phyloP scores from a whole-genome alignment of 371 early-diverging fungal species.

The Rhizopus delemar region DNA sequence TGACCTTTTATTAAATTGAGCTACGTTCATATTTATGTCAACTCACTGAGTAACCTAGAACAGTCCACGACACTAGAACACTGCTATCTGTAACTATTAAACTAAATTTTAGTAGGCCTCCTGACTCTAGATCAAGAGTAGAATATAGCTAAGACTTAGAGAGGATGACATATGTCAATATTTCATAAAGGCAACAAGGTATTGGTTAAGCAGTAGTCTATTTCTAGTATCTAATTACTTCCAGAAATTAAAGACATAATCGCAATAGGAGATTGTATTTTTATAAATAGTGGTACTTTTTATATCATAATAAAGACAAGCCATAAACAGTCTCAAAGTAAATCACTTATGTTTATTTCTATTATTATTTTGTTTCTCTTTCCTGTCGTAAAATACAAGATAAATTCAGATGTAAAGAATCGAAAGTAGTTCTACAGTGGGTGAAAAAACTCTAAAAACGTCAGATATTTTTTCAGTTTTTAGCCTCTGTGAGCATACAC shows the following conservation, averaged over 20 bases:
- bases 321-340: slow-evolving; percentile 18
- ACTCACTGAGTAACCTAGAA: slow-evolving; percentile 7
- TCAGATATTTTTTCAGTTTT: too few species aligned
- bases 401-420: slow-evolving; percentile 7
- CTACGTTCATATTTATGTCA: slow-evolving; percentile 7
- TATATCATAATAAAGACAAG: slow-evolving; percentile 11
- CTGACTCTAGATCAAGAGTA: slow-evolving; percentile 18
- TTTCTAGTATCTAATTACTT: slow-evolving; percentile 20
- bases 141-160: slow-evolving; percentile 13
- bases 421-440: background rate
- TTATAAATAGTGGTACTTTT: slow-evolving; percentile 5
- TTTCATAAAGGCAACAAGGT: slow-evolving; percentile 11
- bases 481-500: too few species aligned
- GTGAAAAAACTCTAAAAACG: too few species aligned
- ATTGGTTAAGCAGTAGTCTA: slow-evolving; percentile 14
- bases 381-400: slow-evolving; percentile 5
- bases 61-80: slow-evolving; percentile 11
- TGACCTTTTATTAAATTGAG: slow-evolving; percentile 11
- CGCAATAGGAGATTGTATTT: slow-evolving; percentile 14
- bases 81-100: slow-evolving; percentile 5
- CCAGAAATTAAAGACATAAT: slow-evolving; percentile 15
- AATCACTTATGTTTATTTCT: slow-evolving; percentile 3
- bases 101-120: slow-evolving; percentile 7
- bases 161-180: slow-evolving; percentile 15
- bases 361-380: too few species aligned